Conservation (phyloP, 148 eudicot genomes). For the Camellia sinensis region DNA sequence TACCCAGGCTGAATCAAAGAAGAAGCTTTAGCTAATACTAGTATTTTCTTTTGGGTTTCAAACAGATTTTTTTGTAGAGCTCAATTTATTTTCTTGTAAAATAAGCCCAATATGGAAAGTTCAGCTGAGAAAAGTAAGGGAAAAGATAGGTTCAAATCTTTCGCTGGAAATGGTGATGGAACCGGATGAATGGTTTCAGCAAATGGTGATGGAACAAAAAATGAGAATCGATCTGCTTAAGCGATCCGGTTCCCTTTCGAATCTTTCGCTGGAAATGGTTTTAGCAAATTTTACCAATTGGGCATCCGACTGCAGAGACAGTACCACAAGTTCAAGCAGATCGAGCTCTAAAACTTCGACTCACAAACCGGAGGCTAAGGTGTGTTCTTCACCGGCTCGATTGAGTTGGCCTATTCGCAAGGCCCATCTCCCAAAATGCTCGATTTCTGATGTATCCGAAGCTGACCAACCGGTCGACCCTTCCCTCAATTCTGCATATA, state of each 20-base stretch:
- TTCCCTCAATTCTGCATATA: too few species aligned
- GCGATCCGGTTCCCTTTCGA: too few species aligned
- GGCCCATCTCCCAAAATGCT: slow-evolving; percentile 33
- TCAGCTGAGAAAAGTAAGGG: slow-evolving; percentile 27
- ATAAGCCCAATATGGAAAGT: slow-evolving; percentile 20
- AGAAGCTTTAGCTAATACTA: neutral
- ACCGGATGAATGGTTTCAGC: too few species aligned
- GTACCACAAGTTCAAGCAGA: slow-evolving; percentile 39
- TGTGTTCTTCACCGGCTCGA: slow-evolving; percentile 40
- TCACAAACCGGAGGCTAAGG: slow-evolving; percentile 18
- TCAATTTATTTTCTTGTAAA: neutral
- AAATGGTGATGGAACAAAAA: too few species aligned
- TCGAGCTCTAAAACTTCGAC: slow-evolving; percentile 34
- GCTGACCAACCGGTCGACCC: too few species aligned
- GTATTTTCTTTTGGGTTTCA: slow-evolving; percentile 8
- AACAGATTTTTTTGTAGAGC: neutral
- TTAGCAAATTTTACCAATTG: slow-evolving; percentile 28
- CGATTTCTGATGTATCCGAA: slow-evolving; percentile 29
- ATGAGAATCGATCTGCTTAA: too few species aligned
- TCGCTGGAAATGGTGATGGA: slow-evolving; percentile 20
- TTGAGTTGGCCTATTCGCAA: slow-evolving; percentile 84
- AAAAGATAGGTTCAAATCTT: slow-evolving; percentile 28
- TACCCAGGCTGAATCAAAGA: neutral
- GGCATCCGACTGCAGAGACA: slow-evolving; percentile 36
- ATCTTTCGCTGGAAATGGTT: too few species aligned